A percentile compares a stretch with the other conserved stretches of the same genome.
phyloP scores from a whole-genome alignment of 2,329 filamentous ascomycete species.

The Cladosporium sp. region DNA sequence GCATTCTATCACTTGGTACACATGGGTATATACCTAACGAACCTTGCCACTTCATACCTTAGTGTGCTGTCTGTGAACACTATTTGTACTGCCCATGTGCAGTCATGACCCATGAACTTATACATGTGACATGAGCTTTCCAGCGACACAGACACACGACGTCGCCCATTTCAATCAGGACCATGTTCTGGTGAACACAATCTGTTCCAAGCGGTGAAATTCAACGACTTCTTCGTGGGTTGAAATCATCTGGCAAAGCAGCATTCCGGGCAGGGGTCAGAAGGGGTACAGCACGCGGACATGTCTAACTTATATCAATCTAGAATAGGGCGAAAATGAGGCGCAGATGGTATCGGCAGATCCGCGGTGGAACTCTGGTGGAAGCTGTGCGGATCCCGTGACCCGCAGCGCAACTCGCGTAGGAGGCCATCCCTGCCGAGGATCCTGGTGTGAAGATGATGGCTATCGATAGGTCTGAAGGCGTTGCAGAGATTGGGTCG shows the following conservation, averaged over 20 bases:
- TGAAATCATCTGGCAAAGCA: neutral
- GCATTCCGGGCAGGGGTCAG: neutral
- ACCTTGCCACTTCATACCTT: neutral
- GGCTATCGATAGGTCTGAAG: neutral
- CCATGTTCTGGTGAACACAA: neutral
- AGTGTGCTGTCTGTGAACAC: neutral
- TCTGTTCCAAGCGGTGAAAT: neutral
- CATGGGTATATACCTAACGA: neutral
- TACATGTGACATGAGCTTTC: neutral
- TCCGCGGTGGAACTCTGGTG: neutral
- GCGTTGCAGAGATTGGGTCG: neutral
- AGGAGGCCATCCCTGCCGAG: constrained; percentile 7
- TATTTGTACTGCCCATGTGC: neutral
- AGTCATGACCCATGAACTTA: neutral
- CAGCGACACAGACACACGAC: neutral
- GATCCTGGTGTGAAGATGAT: neutral
- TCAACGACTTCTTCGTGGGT: neutral
- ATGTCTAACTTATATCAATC: neutral
- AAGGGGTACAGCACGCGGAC: neutral
- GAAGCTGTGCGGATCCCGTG: neutral
- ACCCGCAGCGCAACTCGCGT: neutral
- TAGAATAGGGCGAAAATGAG: neutral
- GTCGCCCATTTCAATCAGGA: neutral
- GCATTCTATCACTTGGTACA: neutral
- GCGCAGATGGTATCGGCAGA: constrained; percentile 5